Base-by-base conservation (phyloP, 345 rosid species). In the Nasturtium officinale region DNA sequence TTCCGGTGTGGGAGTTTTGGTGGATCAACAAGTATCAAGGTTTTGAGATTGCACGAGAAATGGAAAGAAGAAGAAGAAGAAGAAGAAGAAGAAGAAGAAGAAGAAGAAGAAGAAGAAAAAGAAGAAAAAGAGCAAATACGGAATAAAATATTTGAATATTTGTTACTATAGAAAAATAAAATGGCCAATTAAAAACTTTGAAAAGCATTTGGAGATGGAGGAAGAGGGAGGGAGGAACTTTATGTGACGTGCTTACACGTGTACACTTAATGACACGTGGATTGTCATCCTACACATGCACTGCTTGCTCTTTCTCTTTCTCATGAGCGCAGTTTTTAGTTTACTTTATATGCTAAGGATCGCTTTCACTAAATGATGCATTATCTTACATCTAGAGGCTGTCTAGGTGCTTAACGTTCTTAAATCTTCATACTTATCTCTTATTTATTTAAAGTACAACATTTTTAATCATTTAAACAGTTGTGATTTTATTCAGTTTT, bases 171-270 rank as follows among this genome's bases (percentile, higher is more conserved):
- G n/a, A 46, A 5, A 43, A 32, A 6, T 10, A 21, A 33, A 74
- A 67, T 16, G 26, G 32, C 32, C 62, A 73, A 45, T 42, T 43
- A 30, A 46, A 65, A 28, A 30, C 45, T 58, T 4, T 35, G 54
- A 10, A 63, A 63, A 56, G 38, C 38, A 33, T 70, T 23, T 21
- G 67, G 38, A 28, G 20, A 68, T 11, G 17, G 61, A 47, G 58
- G 20, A 15, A 5, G 35, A 11, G 10, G 38, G 65, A 65, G 21
- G 30, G 32, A 35, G 59, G 9, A 65, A 67, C 73, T 58, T 74
- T 38, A 17, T 11, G 56, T 40, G 28, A 67, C 3, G 33, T 59
- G 68, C 68, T 28, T 28, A 75, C 73, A 75, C 73, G 78, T 59
- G 15, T 29, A 10, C 37, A 5, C 0, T 38, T 26, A 18, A 9